Base-by-base conservation (phyloP, 805 yeast species). In the Teunomyces pallodes region DNA sequence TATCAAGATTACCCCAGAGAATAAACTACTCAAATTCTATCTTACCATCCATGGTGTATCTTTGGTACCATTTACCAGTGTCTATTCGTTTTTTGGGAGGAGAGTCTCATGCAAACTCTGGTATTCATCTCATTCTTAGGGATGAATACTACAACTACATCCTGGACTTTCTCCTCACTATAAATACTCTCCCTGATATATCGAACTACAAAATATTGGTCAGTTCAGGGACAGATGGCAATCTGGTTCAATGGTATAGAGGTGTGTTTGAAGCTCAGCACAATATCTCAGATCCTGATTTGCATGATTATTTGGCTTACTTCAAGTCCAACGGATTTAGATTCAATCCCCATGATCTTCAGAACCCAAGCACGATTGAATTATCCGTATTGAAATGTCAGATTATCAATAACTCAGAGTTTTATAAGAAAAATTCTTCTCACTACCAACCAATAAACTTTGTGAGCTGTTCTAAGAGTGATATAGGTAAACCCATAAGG, bases 241-340 rank as follows among this genome's bases (percentile, higher is more conserved):
- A 26, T 20, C 10, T n/a, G 27, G 45, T 39, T 36, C 45, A 49
- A 13, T 52, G 55, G 55, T 47, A 46, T 43, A 46, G 50, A 3
- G 36, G 46, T 2, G 29, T 7, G 13, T n/a, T 29, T 17, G 41
- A 16, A 4, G 20, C 33, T 4, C 44, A 35, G 27, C 16, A 29
- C 6, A 36, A 12, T 3, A 24, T 49, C 4, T 36, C 29, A 1
- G 16, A 27, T 2, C 10, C 33, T 6, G 49, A 44, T 12, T 49
- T 57, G 46, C 43, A 51, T 8, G 52, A 48, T 14, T 50, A 53
- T 20, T 47, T 58, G 36, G 40, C 48, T 26, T 55, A 47, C 14
- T 65, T 69, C 45, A 54, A 57, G 35, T 48, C 48, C 2, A 48
- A 46, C 17, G 66, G 66, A 28, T 65, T 65, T 41, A 53, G 39